Percentiles rank a stretch among this genome's conserved stretches.
phyloP scores from a whole-genome alignment of 1,139 yeast genomes.

The Sugiyamaella japonica region DNA sequence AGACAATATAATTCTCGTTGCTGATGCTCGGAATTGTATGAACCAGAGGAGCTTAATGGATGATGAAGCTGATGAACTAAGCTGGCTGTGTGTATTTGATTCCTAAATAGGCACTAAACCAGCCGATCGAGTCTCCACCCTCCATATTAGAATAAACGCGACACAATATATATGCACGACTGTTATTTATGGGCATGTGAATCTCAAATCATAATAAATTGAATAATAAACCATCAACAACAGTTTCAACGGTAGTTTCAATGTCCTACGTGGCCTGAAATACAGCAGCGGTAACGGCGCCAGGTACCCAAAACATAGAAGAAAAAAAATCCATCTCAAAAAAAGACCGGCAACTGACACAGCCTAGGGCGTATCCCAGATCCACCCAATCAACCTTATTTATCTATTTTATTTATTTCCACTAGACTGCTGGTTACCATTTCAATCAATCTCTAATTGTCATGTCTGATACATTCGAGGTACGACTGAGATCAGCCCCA shows the following conservation, averaged over 20 bases:
- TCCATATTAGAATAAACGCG: not conserved
- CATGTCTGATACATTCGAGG: slow-evolving; percentile 33
- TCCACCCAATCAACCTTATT: not conserved
- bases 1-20: not conserved
- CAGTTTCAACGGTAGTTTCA: not conserved
- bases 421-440: not conserved
- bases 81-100: not conserved
- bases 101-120: not conserved
- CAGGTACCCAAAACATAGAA: no score
- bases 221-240: no score
- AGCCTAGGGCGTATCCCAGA: no score
- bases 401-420: not conserved
- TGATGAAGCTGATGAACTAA: no score
- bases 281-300: not conserved
- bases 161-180: no score
- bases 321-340: no score
- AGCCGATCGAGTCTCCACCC: not conserved
- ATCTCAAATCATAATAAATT: no score
- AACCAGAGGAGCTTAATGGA: no score
- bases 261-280: not conserved
- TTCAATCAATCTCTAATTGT: not conserved
- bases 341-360: no score
- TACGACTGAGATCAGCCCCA: slow-evolving; percentile 42
- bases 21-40: not conserved
- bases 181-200: no score